Evolutionary conservation across 352 stramenopile genomes (phyloP).

Genomic region (Phytophthora pistaciae): DNA sequence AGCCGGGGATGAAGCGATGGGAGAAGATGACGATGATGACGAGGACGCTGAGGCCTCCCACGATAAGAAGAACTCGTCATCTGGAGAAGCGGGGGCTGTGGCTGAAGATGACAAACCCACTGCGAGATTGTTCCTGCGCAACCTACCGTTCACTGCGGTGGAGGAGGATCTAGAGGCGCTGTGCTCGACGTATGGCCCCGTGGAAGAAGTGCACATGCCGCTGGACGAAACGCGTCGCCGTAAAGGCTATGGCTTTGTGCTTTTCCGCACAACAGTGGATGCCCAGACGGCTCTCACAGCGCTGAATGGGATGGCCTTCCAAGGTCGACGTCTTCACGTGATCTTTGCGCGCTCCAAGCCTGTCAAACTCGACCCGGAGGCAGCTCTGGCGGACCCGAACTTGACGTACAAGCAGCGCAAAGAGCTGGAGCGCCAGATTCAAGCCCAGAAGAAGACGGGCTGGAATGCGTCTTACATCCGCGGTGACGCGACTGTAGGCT

Average conservation of each 20-base stretch:
- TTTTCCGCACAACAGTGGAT: conserved; percentile 93
- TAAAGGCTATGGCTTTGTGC: conserved; percentile 98
- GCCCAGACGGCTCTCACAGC: conserved; percentile 88
- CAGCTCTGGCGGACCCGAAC: conserved; percentile 66
- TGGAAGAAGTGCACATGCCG: conserved; percentile 96
- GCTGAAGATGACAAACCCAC: conserved; percentile 53
- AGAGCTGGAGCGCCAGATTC: conserved; percentile 90
- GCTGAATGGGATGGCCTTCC: conserved; percentile 96
- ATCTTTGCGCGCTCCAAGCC: conserved; percentile 87
- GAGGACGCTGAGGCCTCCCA: conserved; percentile 7
- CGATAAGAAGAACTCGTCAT: conserved; percentile 13
- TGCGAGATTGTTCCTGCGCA: conserved; percentile 97
- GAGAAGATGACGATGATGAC: conserved; percentile 33
- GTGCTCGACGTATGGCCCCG: conserved; percentile 89
- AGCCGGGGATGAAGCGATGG: conserved; percentile 36
- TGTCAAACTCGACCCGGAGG: conserved; percentile 67
- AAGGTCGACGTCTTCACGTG: conserved; percentile 96
- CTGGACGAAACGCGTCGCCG: conserved; percentile 95
- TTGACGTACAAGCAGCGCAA: conserved; percentile 93
- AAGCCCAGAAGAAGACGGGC: conserved; percentile 81
- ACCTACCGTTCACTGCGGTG: conserved; percentile 96
- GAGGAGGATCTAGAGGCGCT: conserved; percentile 96
- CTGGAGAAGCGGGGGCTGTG: conserved; percentile 12
- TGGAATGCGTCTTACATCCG: conserved; percentile 97
- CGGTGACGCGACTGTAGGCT: conserved; percentile 78